Base-by-base conservation (phyloP, 2,329 filamentous ascomycete species). In the Scedosporium apiospermum region DNA sequence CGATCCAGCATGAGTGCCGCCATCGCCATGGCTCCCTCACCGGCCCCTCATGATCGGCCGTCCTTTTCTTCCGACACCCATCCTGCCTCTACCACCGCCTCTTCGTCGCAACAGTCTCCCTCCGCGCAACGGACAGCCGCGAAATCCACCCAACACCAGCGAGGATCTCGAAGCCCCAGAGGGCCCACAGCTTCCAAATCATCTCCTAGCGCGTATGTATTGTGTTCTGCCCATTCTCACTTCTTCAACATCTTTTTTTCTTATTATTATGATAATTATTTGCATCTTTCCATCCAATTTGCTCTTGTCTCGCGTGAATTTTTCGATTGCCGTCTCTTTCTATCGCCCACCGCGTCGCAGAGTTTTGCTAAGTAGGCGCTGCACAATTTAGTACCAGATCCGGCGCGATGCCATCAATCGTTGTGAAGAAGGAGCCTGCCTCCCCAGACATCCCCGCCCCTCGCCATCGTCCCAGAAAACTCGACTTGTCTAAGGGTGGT, bases 381-480 rank as follows among this genome's bases (percentile, higher is more conserved):
- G 64, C 23, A 26, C 63, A 64, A 68, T 64, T 64, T 67, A 71
- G 70, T 64, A 69, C 80, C 75, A 81, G 80, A 76, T 82, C 73
- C 75, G 77, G 73, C 73, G 80, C 77, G 57, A 74, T 76, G 30
- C 90, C 90, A 49, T 93, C 91, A 77, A 96, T 97, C 66, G 83
- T 96, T 66, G 93, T 99, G 64, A 98, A 98, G 81, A 97, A 97
- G 76, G 95, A 99, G 75, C 93, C 93, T 41, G 85, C 89, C 51
- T 97, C 93, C 57, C 93, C 93, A 62, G 89, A 89, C 66, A 85
- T 95, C 70, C 81, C 86, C 61, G 84, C 86, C 64, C 84, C 88
- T 62, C 84, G 90, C 60, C 90, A 91, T 70, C 84, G 90, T 64
- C 90, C 90, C 14, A 84, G 88, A 70, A 88, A 86, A 71, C 82